Conservation (phyloP, 2,329 filamentous ascomycete genomes). For the Hortaea sp. region DNA sequence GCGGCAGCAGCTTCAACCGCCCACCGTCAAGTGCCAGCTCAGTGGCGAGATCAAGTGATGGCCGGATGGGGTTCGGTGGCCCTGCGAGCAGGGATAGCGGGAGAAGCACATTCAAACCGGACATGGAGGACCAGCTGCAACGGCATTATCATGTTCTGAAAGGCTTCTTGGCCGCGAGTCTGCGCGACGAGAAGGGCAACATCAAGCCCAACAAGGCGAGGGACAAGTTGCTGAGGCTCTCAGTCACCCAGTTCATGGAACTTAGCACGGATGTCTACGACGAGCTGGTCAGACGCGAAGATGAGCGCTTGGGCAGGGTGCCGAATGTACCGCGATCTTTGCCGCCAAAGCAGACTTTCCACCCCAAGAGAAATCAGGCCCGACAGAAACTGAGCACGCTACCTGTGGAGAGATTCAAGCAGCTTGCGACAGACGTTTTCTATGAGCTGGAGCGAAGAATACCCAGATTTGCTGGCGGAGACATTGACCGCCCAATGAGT, state of each 20-base stretch:
- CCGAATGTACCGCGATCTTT: constrained; percentile 59
- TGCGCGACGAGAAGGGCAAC: constrained; percentile 64
- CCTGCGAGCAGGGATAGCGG: constrained; percentile 38
- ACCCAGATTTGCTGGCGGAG: constrained; percentile 63
- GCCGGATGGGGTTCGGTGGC: constrained; percentile 37
- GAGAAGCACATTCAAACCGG: constrained; percentile 39
- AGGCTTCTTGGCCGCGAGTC: constrained; percentile 59
- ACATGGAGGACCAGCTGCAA: constrained; percentile 55
- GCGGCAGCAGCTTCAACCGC: constrained; percentile 30
- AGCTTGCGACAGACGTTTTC: constrained; percentile 91
- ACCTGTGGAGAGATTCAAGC: constrained; percentile 74
- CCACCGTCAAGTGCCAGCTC: constrained; percentile 81
- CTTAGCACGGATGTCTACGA: constrained; percentile 96
- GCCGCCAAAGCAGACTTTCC: constrained; percentile 77
- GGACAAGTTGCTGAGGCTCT: constrained; percentile 86
- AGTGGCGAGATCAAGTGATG: constrained; percentile 74
- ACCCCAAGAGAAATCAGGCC: constrained; percentile 96
- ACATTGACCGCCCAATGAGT: constrained; percentile 60
- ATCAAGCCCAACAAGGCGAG: constrained; percentile 77
- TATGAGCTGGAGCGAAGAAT: constrained; percentile 88
- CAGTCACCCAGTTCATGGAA: constrained; percentile 89
- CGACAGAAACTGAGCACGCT: constrained; percentile 87
- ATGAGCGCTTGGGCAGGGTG: constrained; percentile 40
- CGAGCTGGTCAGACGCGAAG: constrained; percentile 79
- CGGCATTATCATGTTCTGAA: constrained; percentile 77